Evolutionary conservation across 257 asterid species (phyloP).

Genomic region (Nemophila menziesii): DNA sequence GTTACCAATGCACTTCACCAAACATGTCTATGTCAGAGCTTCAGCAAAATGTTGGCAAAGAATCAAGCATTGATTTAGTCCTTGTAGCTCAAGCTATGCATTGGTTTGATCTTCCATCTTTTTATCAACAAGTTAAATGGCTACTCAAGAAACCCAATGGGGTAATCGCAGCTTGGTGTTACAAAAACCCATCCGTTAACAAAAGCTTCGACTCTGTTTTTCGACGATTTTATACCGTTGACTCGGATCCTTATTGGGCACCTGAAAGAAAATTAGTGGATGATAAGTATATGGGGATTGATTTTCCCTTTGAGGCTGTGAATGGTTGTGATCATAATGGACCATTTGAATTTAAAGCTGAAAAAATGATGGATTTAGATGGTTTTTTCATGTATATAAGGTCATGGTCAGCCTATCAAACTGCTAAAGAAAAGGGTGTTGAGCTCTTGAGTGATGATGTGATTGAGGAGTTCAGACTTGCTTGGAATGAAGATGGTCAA

Average conservation of each 20-base stretch:
- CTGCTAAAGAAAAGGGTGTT: slow-evolving; percentile 62
- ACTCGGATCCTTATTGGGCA: slow-evolving; percentile 30
- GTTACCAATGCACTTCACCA: slow-evolving; percentile 46
- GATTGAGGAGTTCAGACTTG: slow-evolving; percentile 30
- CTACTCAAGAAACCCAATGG: slow-evolving; percentile 51
- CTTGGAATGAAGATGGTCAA: slow-evolving; percentile 50
- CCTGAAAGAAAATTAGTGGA: slow-evolving; percentile 34
- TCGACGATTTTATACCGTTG: slow-evolving; percentile 16
- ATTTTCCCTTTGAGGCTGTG: slow-evolving; percentile 56
- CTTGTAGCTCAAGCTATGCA: slow-evolving; percentile 64
- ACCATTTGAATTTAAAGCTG: slow-evolving; percentile 37
- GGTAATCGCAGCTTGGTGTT: slow-evolving; percentile 75
- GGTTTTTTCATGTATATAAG: slow-evolving; percentile 34
- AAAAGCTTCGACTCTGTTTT: slow-evolving; percentile 31
- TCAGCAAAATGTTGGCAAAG: slow-evolving; percentile 23
- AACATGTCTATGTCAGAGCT: slow-evolving; percentile 41
- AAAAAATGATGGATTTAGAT: slow-evolving; percentile 51
- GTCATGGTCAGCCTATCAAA: slow-evolving; percentile 73
- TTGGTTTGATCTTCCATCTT: slow-evolving; percentile 58
- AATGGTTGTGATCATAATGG: slow-evolving; percentile 45
- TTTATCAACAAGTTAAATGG: slow-evolving; percentile 48
- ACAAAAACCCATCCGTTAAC: slow-evolving; percentile 40
- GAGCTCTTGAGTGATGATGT: slow-evolving; percentile 38
- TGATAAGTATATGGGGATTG: slow-evolving; percentile 35
- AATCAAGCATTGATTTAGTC: slow-evolving; percentile 37